A percentile compares a stretch with the other conserved stretches of the same genome.
These are phyloP conservation scores for Exsudoporus frostii DNA, from an alignment of 768 basidiomycete species.

Conservation along the genomic window DNA sequence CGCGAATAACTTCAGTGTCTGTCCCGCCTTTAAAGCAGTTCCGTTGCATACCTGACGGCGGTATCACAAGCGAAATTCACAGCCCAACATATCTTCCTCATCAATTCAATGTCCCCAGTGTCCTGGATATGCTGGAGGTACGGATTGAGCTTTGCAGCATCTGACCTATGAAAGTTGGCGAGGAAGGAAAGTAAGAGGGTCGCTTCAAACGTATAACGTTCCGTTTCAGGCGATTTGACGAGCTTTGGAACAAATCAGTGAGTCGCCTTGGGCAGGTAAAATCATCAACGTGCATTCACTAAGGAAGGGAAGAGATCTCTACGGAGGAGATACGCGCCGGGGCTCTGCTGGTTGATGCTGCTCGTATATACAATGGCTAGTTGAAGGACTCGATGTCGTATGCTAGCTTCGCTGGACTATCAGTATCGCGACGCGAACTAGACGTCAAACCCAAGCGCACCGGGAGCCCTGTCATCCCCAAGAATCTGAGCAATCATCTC, in stretches of 20 bases:
- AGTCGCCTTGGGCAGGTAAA: not conserved
- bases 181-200: slow-evolving; percentile 58
- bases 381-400: slow-evolving; percentile 55
- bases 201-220: slow-evolving; percentile 57
- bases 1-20: not conserved
- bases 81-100: slow-evolving; percentile 59
- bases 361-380: slow-evolving; percentile 57
- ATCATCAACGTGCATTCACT: slow-evolving; percentile 37
- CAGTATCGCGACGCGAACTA: not conserved
- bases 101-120: slow-evolving; percentile 45
- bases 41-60: slow-evolving; percentile 44
- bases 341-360: slow-evolving; percentile 59
- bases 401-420: slow-evolving; percentile 33
- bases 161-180: slow-evolving; percentile 70
- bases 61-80: slow-evolving; percentile 49
- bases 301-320: slow-evolving; percentile 58
- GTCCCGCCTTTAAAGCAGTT: not conserved
- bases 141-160: slow-evolving; percentile 65
- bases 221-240: slow-evolving; percentile 52
- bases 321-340: slow-evolving; percentile 68
- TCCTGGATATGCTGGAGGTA: slow-evolving; percentile 54
- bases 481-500: slow-evolving; percentile 46
- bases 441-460: slow-evolving; percentile 11
- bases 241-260: slow-evolving; percentile 37
- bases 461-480: slow-evolving; percentile 41